Percentiles rank a stretch among this genome's conserved stretches.
These are phyloP conservation scores for Podospora australis DNA, from an alignment of 495 filamentous ascomycete species.

Conservation along the genomic window DNA sequence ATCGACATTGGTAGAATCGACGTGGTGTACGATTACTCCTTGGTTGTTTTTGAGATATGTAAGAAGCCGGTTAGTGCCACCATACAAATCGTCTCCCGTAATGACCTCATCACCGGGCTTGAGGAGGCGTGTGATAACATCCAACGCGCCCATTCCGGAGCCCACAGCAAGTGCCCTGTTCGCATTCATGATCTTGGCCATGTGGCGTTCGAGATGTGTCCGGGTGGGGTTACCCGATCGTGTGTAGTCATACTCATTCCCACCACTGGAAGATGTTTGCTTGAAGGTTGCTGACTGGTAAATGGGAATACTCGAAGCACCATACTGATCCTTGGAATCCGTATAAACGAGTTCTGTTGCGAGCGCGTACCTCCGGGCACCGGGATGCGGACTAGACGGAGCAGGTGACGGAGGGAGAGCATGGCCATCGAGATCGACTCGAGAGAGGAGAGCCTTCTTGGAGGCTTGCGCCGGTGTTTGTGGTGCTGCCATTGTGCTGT, in stretches of 20 bases:
- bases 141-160: constrained; percentile 93
- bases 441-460: constrained; percentile 67
- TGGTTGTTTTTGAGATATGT: constrained; percentile 82
- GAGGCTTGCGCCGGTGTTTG: constrained; percentile 23
- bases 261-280: constrained; percentile 68
- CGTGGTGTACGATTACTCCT: constrained; percentile 89
- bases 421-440: constrained; percentile 81
- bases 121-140: constrained; percentile 91
- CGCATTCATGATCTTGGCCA: constrained; percentile 98
- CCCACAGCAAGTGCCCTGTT: constrained; percentile 85
- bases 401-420: constrained; percentile 89
- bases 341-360: constrained; percentile 96
- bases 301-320: constrained; percentile 89
- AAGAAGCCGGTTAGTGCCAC: constrained; percentile 87
- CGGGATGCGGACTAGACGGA: constrained; percentile 80
- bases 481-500: constrained; percentile 29
- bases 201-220: constrained; percentile 90
- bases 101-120: constrained; percentile 94
- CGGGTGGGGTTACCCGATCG: constrained; percentile 94
- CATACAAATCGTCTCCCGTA: constrained; percentile 94
- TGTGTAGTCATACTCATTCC: constrained; percentile 95
- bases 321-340: constrained; percentile 91
- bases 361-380: constrained; percentile 75
- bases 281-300: constrained; percentile 99
- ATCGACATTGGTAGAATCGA: constrained; percentile 78